These are phyloP conservation scores for Exophiala calicioides DNA, from an alignment of 2,329 filamentous ascomycete species.

Conservation along the genomic window DNA sequence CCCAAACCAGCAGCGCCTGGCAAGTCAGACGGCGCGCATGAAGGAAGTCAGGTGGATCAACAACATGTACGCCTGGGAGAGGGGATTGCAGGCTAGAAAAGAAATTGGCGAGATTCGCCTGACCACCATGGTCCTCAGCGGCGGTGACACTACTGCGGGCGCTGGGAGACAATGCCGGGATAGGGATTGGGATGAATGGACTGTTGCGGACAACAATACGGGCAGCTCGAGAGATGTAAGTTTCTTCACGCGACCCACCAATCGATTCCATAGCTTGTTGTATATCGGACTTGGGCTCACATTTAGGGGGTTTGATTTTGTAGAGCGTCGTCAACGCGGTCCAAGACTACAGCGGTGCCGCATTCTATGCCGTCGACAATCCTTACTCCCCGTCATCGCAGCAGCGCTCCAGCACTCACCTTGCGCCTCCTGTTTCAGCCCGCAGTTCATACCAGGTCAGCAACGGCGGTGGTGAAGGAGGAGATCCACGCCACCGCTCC, in stretches of 20 bases:
- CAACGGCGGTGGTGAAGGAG: constrained; percentile 7
- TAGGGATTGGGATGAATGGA: constrained; percentile 19
- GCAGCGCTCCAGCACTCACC: constrained; percentile 9
- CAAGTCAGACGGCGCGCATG: constrained; percentile 19
- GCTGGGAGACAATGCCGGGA: constrained; percentile 8
- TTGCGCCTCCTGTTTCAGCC: constrained; percentile 7
- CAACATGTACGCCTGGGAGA: constrained; percentile 23
- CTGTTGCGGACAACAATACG: constrained; percentile 5
- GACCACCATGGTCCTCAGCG: constrained; percentile 16
- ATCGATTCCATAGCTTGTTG: too few relatives aligned
- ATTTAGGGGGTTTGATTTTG: background rate
- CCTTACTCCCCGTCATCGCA: constrained; percentile 11
- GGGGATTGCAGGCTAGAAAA: constrained; percentile 11
- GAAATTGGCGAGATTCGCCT: constrained; percentile 14
- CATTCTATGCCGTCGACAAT: constrained; percentile 15
- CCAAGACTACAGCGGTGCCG: constrained; percentile 2
- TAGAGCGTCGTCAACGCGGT: constrained; percentile 4
- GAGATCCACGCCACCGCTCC: constrained; percentile 12
- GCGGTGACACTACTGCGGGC: too few relatives aligned
- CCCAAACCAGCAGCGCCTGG: constrained; percentile 14
- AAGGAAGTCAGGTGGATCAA: constrained; percentile 26
- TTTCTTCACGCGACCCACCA: background rate
- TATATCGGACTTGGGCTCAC: background rate
- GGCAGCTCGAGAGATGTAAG: too few relatives aligned
- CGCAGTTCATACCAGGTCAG: constrained; percentile 15